These are phyloP conservation scores for Phyllosticta ampelicida DNA, from an alignment of 2,329 filamentous ascomycete species.

Conservation along the genomic window DNA sequence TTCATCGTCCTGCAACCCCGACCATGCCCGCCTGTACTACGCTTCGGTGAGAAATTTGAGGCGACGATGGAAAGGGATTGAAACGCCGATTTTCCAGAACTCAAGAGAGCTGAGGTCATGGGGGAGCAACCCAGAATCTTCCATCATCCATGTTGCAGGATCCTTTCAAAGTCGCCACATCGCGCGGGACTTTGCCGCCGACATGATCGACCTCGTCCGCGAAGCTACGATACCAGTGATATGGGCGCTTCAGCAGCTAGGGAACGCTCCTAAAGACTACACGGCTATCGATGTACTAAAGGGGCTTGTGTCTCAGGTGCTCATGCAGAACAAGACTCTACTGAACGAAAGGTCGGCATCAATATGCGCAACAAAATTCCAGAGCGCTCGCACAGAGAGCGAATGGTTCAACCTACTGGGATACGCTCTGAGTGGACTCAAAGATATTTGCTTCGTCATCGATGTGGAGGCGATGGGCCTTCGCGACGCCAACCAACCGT, in stretches of 20 bases:
- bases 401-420: slow-evolving; percentile 9
- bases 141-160: neutral
- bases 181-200: neutral
- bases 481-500: neutral
- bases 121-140: neutral
- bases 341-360: slow-evolving; percentile 3
- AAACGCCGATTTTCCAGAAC: neutral
- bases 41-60: neutral
- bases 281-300: neutral
- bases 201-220: slow-evolving; percentile 1
- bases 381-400: neutral
- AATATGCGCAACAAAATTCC: slow-evolving; percentile 1
- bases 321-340: slow-evolving; percentile 2
- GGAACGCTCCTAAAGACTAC: neutral
- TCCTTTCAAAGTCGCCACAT: neutral
- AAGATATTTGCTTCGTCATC: neutral
- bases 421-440: neutral
- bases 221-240: neutral
- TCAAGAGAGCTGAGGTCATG: neutral
- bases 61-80: neutral
- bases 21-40: neutral
- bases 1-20: neutral
- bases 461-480: slow-evolving; percentile 1
- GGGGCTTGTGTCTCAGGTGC: slow-evolving; percentile 4
- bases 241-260: slow-evolving; percentile 1